Conservation (phyloP, 768 basidiomycete species). For the Nidularia sp. region DNA sequence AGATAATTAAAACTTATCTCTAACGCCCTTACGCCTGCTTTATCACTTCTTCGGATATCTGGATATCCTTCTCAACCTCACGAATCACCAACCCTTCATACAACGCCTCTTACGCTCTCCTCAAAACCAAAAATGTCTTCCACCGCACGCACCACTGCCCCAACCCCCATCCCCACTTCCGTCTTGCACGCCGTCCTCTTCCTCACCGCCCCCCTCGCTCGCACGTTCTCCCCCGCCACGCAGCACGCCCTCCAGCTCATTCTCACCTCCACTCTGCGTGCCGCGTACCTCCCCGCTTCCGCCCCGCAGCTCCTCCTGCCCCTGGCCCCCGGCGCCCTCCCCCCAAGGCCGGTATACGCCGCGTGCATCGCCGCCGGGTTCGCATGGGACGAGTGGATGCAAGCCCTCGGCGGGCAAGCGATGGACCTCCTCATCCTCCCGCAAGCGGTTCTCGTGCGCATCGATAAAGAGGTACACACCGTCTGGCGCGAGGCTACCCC, state of each 20-base stretch:
- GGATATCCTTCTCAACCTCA: too few species aligned
- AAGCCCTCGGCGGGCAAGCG: slow-evolving; percentile 24
- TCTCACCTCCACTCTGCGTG: slow-evolving; percentile 24
- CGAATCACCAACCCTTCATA: too few species aligned
- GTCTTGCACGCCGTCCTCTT: slow-evolving; percentile 28
- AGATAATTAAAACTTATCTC: too few species aligned
- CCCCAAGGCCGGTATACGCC: slow-evolving; percentile 29
- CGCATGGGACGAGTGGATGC: slow-evolving; percentile 32
- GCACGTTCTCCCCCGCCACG: slow-evolving; percentile 15
- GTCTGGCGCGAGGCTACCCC: slow-evolving; percentile 21
- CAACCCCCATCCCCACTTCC: slow-evolving; percentile 11
- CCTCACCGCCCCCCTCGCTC: slow-evolving; percentile 29
- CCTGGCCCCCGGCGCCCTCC: slow-evolving; percentile 20
- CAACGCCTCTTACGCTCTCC: too few species aligned
- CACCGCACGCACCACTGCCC: neutral
- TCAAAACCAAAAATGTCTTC: too few species aligned
- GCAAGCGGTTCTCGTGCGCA: slow-evolving; percentile 19
- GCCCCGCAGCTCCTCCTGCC: slow-evolving; percentile 17
- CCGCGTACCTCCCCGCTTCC: slow-evolving; percentile 11
- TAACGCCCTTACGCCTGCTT: too few species aligned
- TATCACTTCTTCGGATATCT: too few species aligned
- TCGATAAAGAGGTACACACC: slow-evolving; percentile 14
- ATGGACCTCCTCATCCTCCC: slow-evolving; percentile 30
- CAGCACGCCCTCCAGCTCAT: slow-evolving; percentile 21
- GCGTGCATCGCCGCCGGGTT: slow-evolving; percentile 28